Conservation (phyloP, 768 basidiomycete species). For the Phallus indusiatus region DNA sequence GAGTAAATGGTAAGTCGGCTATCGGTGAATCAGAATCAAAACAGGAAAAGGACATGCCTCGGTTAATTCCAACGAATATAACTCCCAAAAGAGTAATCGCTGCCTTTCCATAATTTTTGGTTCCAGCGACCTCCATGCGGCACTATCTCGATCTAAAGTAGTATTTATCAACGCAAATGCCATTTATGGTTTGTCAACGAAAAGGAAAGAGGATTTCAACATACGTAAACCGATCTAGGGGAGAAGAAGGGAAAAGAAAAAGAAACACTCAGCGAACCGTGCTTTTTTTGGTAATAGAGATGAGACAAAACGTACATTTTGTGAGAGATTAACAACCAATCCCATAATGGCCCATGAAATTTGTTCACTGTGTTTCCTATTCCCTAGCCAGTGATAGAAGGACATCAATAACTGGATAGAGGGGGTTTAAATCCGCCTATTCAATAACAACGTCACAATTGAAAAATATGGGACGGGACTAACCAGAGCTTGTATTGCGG, state of each 20-base stretch:
- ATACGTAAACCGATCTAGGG: slow-evolving; percentile 57
- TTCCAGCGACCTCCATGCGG: slow-evolving; percentile 47
- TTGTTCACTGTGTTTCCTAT: slow-evolving; percentile 49
- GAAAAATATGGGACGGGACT: slow-evolving; percentile 39
- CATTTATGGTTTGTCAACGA: slow-evolving; percentile 19
- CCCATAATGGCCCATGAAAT: slow-evolving; percentile 60
- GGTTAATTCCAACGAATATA: slow-evolving; percentile 66
- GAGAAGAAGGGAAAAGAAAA: neutral
- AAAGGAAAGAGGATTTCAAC: slow-evolving; percentile 39
- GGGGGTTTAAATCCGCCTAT: neutral
- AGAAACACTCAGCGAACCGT: neutral
- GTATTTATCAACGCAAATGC: slow-evolving; percentile 9
- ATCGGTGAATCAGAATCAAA: neutral
- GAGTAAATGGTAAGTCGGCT: neutral
- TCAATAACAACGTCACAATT: neutral
- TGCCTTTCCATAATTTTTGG: slow-evolving; percentile 55
- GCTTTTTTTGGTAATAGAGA: too few species aligned
- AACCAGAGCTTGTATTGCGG: slow-evolving; percentile 65
- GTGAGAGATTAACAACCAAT: slow-evolving; percentile 55
- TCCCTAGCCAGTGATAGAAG: slow-evolving; percentile 9
- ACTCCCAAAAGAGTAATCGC: slow-evolving; percentile 67
- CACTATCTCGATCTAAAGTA: slow-evolving; percentile 52
- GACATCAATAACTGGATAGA: slow-evolving; percentile 8
- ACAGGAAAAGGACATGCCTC: slow-evolving; percentile 31
- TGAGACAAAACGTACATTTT: slow-evolving; percentile 36